Evolutionary conservation across 225 moss, liverwort and hornwort species (phyloP), one percentile per base, ranked within the genome.

Genomic region (Straminergon stramineum): DNA sequence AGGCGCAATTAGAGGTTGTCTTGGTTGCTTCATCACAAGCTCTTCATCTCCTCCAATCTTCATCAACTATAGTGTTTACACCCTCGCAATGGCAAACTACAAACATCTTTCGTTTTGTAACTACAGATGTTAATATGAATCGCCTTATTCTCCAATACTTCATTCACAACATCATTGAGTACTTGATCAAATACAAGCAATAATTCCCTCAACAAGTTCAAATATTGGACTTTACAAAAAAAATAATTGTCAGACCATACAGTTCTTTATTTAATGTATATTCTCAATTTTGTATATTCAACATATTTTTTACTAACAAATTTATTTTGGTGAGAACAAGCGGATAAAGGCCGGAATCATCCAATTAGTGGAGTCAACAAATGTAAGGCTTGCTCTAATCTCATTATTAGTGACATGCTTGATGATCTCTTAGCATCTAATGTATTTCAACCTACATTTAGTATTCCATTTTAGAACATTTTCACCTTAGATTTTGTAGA

Each of bases 191-290:
- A 5, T n/a, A 23, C 6, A n/a, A 39, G 1, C 22, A 39, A 22
- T 13, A 13, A 0, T 39, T 13, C 5, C 13, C 69, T 68, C n/a
- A 68, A 1, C n/a, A 68, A 68, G 22, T 68, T 11, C 12, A n/a
- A 1, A 21, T 68, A 19, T 7, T 70, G 4, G 13, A 75, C 17
- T 48, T 75, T 75, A 48, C 30, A 3, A 75, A 75, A 28, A 75
- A 48, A 6, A 10, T 22, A 69, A n/a, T 6, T 4, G 5, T 5
- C 4, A 17, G 17, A 37, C 3, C 1, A 0, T 3, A 6, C 18
- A 3, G 12, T 22, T 37, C 4, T 6, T 37, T 6, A 6, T 6
- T 9, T 21, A n/a, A n/a, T n/a, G n/a, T n/a, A n/a, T n/a, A n/a
- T n/a, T n/a, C n/a, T n/a, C n/a, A n/a, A n/a, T n/a, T n/a, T n/a